Conservation (phyloP, 768 basidiomycete species). For the Boletus eberwhitei region DNA sequence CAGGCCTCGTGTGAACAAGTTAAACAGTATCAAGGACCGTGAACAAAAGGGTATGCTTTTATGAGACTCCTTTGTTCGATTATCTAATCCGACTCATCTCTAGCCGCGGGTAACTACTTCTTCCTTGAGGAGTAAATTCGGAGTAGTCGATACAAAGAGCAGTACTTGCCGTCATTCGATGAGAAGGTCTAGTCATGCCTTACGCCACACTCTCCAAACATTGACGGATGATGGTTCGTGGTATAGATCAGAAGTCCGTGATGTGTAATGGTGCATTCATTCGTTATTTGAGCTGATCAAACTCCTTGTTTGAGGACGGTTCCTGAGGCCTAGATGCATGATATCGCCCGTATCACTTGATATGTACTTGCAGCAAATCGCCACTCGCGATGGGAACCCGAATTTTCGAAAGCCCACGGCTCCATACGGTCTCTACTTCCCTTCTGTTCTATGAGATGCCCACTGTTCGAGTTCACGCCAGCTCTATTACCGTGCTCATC, state of each 20-base stretch:
- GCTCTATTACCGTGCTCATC: background rate
- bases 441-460: background rate
- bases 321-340: background rate
- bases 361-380: background rate
- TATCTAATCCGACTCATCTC: slow-evolving; percentile 5
- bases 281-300: slow-evolving; percentile 10
- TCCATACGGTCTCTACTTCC: background rate
- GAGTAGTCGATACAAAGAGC: background rate
- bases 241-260: slow-evolving; percentile 7
- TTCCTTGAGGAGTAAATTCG: slow-evolving; percentile 75
- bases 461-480: background rate
- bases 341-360: background rate
- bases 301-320: background rate
- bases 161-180: background rate
- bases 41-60: slow-evolving; percentile 72
- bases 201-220: background rate
- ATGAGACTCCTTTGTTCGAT: background rate
- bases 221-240: slow-evolving; percentile 7
- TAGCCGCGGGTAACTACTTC: slow-evolving; percentile 85
- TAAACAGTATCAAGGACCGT: slow-evolving; percentile 79
- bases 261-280: slow-evolving; percentile 11
- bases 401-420: background rate
- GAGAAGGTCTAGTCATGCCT: slow-evolving; percentile 15
- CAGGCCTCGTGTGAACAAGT: slow-evolving; percentile 85
- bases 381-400: background rate